phyloP scores from a whole-genome alignment of 1,284 basidiomycete species.

The Cutaneotrichosporon sp. region DNA sequence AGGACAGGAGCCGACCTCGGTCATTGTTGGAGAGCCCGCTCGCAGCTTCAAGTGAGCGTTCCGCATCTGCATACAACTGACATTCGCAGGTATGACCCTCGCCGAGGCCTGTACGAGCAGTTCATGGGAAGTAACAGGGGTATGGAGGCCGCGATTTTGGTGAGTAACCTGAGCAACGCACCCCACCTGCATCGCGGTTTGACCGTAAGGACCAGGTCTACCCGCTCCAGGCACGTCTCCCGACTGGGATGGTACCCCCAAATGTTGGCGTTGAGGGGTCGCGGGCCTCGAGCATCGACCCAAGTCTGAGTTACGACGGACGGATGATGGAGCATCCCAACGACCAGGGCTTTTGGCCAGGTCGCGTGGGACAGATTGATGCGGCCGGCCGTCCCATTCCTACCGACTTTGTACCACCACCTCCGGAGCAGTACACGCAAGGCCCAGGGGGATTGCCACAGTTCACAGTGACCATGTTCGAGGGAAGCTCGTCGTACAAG shows the following conservation, averaged over 20 bases:
- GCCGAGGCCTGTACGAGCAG: constrained; percentile 78
- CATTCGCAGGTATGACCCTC: constrained; percentile 67
- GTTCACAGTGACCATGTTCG: constrained; percentile 23
- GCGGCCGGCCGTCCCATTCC: constrained; percentile 7
- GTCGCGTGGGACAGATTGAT: constrained; percentile 7
- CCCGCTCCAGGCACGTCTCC: constrained; percentile 21
- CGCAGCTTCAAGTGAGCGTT: constrained; percentile 45
- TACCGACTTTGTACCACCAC: constrained; percentile 14
- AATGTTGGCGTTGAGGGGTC: constrained; percentile 5
- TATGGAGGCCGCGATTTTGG: constrained; percentile 31
- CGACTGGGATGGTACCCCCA: constrained; percentile 5
- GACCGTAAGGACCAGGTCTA: constrained; percentile 21
- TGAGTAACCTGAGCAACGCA: constrained; percentile 6
- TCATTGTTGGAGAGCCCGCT: constrained; percentile 71
- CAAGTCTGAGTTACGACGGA: constrained; percentile 13
- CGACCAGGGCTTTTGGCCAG: constrained; percentile 8
- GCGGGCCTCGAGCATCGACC: constrained; percentile 17
- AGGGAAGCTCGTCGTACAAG: constrained; percentile 21
- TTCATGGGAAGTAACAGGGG: constrained; percentile 53
- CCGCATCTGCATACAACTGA: background rate
- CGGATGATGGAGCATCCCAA: constrained; percentile 6
- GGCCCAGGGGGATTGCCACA: constrained; percentile 18
- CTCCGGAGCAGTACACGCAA: constrained; percentile 13
- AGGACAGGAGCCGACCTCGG: constrained; percentile 74
- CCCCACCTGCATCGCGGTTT: background rate